These are phyloP conservation scores for Chenopodium formosanum DNA, from an alignment of 148 eudicot species.

Conservation along the genomic window DNA sequence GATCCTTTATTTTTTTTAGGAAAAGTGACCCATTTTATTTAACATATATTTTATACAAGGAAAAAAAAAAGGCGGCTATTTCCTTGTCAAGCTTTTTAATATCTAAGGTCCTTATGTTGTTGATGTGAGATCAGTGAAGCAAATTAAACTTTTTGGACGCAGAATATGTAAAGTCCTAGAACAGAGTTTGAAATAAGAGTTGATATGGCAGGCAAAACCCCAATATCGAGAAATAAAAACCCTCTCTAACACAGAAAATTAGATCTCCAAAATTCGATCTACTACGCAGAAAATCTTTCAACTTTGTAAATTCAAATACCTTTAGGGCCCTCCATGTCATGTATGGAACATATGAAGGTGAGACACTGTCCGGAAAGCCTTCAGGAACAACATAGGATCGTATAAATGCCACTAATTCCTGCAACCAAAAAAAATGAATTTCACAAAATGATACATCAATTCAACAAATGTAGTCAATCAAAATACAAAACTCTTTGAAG, in stretches of 20 bases:
- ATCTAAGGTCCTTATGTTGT: background rate
- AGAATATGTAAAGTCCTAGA: background rate
- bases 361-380: conserved; percentile 95
- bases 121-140: background rate
- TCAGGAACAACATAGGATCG: conserved; percentile 98
- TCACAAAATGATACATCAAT: background rate
- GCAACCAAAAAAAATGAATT: conserved; percentile 21
- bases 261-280: background rate
- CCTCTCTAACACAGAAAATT: conserved; percentile 2
- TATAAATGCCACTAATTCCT: conserved; percentile 77
- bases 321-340: conserved; percentile 99
- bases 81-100: background rate
- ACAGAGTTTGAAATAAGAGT: background rate
- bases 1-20: too few species aligned
- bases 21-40: too few species aligned
- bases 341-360: conserved; percentile 92
- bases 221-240: background rate
- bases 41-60: background rate
- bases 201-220: background rate
- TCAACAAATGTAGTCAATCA: background rate
- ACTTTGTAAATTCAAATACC: conserved; percentile 40
- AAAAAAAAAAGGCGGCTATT: background rate
- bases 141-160: background rate
- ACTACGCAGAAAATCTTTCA: background rate
- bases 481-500: background rate